Conservation (phyloP, 345 rosid species). For the Conringia planisiliqua region DNA sequence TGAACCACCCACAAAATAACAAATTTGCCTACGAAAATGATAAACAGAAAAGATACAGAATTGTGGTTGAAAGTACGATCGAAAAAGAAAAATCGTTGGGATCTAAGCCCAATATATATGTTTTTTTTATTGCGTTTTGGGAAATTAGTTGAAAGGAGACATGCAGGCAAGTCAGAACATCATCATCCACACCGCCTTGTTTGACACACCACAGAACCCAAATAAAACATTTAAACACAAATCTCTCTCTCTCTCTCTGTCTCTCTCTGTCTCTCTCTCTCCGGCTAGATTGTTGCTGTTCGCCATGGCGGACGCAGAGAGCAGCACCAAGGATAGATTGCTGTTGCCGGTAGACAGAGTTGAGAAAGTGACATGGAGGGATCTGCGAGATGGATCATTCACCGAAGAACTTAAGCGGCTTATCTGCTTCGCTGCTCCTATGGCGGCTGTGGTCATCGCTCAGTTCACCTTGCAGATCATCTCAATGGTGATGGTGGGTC, state of each 20-base stretch:
- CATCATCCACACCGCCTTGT: neutral
- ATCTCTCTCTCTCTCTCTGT: neutral
- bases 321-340: conserved; percentile 12
- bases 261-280: neutral
- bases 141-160: neutral
- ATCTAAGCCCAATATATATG: neutral
- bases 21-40: neutral
- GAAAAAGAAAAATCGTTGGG: neutral
- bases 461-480: conserved; percentile 44
- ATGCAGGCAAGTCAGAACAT: neutral
- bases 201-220: neutral
- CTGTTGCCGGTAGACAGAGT: conserved; percentile 1
- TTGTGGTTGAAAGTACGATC: neutral
- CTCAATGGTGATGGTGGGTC: conserved; percentile 36
- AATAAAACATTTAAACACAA: neutral
- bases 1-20: neutral
- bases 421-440: conserved; percentile 57
- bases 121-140: neutral
- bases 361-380: conserved; percentile 25
- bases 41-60: neutral
- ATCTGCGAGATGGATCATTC: conserved; percentile 22
- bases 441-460: conserved; percentile 59
- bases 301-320: conserved; percentile 29
- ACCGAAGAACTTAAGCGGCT: conserved; percentile 47
- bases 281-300: neutral